Evolutionary conservation across 495 filamentous ascomycete species (phyloP), one percentile per base, ranked within the genome.

Genomic region (Aspergillus heteromorphus): DNA sequence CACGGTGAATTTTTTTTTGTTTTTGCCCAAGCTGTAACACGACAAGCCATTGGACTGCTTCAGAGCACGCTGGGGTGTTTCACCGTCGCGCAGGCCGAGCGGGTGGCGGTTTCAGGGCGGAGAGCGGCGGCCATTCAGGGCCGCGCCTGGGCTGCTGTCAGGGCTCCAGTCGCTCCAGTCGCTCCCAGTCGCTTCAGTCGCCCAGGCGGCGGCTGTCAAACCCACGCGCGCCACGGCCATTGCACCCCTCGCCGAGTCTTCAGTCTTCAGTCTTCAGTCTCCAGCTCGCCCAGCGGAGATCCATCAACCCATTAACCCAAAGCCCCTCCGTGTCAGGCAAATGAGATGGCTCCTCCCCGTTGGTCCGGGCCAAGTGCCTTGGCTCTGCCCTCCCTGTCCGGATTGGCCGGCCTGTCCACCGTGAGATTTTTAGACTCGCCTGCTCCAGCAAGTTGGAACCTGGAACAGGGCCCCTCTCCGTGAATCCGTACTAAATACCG

Each of bases 261-360:
- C 49, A 42, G n/a, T n/a, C n/a, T n/a, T n/a, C n/a, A n/a, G n/a
- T n/a, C n/a, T n/a, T n/a, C n/a, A n/a, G n/a, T n/a, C n/a, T 38
- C 5, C 34, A 13, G 34, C 34, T 14, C 6, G 5, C 4, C 34
- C 49, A 45, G 49, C 49, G 19, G 19, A 36, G 47, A 53, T 30
- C 38, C 43, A 36, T 45, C 52, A 52, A 50, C 53, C 55, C 53
- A 51, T 13, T 13, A n/a, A n/a, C n/a, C n/a, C n/a, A n/a, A n/a
- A n/a, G n/a, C 30, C 30, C 30, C 30, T 8, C 45, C 19, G 60
- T 62, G 53, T 62, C 60, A 58, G 55, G 30, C 59, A 62, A 38
- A 62, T 58, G 53, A 55, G 53, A 34, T 55, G 57, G 23, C 40
- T 18, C 10, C n/a, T 9, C 38, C 49, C 51, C 48, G 42, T 27